Evolutionary conservation across 371 early-diverging fungal species (phyloP).

Genomic region (Lichtheimia corymbifera): DNA sequence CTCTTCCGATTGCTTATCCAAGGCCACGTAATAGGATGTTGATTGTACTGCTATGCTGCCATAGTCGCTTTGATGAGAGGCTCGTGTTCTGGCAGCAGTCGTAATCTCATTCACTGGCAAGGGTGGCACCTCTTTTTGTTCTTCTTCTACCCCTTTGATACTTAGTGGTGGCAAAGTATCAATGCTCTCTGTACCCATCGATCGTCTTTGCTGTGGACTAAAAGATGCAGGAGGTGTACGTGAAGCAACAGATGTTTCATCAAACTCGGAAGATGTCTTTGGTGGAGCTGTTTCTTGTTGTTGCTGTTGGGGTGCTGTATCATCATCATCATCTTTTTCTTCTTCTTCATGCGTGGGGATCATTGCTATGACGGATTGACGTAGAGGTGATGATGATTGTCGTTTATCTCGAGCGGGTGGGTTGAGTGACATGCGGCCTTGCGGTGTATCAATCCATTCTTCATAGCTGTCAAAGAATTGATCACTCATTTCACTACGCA

Average conservation of each 20-base stretch:
- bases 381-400: background rate
- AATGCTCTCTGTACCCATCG: slow-evolving; percentile 15
- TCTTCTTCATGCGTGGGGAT: background rate
- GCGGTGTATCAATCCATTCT: slow-evolving; percentile 6
- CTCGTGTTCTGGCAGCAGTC: background rate
- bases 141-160: slow-evolving; percentile 1
- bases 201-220: slow-evolving; percentile 11
- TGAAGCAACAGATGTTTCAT: slow-evolving; percentile 11
- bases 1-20: background rate
- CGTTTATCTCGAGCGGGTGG: background rate
- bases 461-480: slow-evolving; percentile 13
- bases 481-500: slow-evolving; percentile 6
- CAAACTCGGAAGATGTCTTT: background rate
- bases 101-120: background rate
- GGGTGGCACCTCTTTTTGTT: background rate
- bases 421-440: slow-evolving; percentile 3
- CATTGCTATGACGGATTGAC: background rate
- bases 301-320: background rate
- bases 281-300: background rate
- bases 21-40: background rate
- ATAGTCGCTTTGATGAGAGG: background rate
- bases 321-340: background rate
- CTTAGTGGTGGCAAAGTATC: slow-evolving; percentile 17
- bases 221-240: slow-evolving; percentile 15
- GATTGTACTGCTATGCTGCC: slow-evolving; percentile 4